A percentile compares a stretch with the other conserved stretches of the same genome.
These are phyloP conservation scores for Parascedosporium putredinis DNA, from an alignment of 2,329 filamentous ascomycete genomes.

Conservation along the genomic window DNA sequence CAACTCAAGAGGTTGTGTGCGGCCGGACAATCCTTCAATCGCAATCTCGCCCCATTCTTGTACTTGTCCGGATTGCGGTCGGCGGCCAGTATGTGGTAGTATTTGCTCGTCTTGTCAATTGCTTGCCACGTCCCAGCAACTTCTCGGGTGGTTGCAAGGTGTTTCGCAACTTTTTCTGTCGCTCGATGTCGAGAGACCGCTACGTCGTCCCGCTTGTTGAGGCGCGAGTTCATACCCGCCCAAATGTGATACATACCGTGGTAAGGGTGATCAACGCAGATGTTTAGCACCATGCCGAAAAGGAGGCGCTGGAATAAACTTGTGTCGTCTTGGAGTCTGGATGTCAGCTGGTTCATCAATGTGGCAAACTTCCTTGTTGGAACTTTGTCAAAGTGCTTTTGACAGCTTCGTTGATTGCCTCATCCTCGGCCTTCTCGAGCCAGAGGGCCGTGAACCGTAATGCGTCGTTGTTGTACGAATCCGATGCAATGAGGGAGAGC, in stretches of 20 bases:
- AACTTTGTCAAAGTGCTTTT: slow-evolving; percentile 59
- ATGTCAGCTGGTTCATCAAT: slow-evolving; percentile 92
- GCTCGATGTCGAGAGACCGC: slow-evolving; percentile 65
- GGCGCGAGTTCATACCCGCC: slow-evolving; percentile 62
- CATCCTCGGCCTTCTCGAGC: slow-evolving; percentile 75
- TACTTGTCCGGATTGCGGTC: slow-evolving; percentile 54
- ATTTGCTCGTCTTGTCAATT: slow-evolving; percentile 63
- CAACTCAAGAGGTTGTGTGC: slow-evolving; percentile 53
- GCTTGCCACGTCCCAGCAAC: slow-evolving; percentile 53
- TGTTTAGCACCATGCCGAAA: slow-evolving; percentile 62
- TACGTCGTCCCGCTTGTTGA: slow-evolving; percentile 61
- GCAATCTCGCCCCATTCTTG: slow-evolving; percentile 56
- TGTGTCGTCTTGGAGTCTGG: slow-evolving; percentile 64
- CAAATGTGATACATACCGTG: slow-evolving; percentile 98
- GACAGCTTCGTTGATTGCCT: slow-evolving; percentile 68
- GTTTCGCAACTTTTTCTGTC: slow-evolving; percentile 56
- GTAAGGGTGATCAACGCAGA: slow-evolving; percentile 88
- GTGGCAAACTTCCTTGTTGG: slow-evolving; percentile 86
- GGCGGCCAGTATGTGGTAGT: slow-evolving; percentile 53
- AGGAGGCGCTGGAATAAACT: slow-evolving; percentile 68
- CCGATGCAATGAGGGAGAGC: slow-evolving; percentile 70
- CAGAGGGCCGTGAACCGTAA: slow-evolving; percentile 89
- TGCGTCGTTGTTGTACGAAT: slow-evolving; percentile 80
- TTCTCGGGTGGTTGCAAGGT: slow-evolving; percentile 42
- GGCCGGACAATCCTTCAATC: slow-evolving; percentile 51